Percentiles rank a stretch among this genome's conserved stretches.
These are phyloP conservation scores for Saccharum officinarum DNA, from an alignment of 176 grass and related monocot species.

Conservation along the genomic window DNA sequence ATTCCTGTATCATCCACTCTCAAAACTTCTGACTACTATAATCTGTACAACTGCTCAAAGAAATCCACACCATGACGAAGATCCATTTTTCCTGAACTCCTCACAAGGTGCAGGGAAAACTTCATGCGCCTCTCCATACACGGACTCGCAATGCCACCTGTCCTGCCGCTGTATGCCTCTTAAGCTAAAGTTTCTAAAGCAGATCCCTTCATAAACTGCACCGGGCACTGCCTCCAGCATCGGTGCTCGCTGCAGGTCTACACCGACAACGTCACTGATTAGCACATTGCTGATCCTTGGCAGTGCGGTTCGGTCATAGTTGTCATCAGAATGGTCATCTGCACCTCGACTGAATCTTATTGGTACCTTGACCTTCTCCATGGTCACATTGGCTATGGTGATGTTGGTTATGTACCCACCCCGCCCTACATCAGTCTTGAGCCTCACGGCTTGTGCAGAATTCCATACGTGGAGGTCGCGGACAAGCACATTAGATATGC, in stretches of 20 bases:
- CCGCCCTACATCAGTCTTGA: conserved; percentile 70
- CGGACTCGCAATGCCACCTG: conserved; percentile 72
- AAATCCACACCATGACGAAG: conserved; percentile 60
- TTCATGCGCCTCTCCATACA: conserved; percentile 62
- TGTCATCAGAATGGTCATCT: conserved; percentile 56
- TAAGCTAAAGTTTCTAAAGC: conserved; percentile 77
- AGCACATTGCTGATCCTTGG: conserved; percentile 56
- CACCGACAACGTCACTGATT: conserved; percentile 56
- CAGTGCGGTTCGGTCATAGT: conserved; percentile 48
- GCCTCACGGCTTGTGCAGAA: conserved; percentile 59
- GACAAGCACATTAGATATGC: conserved; percentile 66
- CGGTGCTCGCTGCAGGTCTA: conserved; percentile 42
- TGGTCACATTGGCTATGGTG: conserved; percentile 55
- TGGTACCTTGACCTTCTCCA: conserved; percentile 81
- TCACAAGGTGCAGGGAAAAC: conserved; percentile 69
- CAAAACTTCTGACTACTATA: conserved; percentile 13
- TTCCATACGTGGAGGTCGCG: conserved; percentile 68
- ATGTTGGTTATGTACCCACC: conserved; percentile 92
- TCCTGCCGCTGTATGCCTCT: conserved; percentile 33
- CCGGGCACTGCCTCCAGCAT: conserved; percentile 68
- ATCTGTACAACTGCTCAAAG: conserved; percentile 30
- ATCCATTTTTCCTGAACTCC: conserved; percentile 52
- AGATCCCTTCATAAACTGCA: conserved; percentile 59
- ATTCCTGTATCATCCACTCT: not conserved
- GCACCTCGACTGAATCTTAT: conserved; percentile 78